Conservation (phyloP, 345 rosid genomes). For the Schrenkiella parvula region DNA sequence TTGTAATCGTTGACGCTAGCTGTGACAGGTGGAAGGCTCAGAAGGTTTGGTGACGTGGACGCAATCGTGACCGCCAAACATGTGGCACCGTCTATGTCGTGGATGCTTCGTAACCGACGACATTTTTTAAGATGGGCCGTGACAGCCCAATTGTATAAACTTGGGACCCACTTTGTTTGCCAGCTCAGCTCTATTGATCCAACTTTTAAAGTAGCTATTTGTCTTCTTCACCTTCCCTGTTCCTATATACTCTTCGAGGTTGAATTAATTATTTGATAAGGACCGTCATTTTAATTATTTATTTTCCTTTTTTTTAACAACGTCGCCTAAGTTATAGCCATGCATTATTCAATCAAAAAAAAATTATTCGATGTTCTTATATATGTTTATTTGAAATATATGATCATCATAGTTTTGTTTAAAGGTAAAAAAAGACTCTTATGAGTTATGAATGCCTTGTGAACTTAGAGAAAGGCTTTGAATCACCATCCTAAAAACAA, state of each 20-base stretch:
- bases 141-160: constrained; percentile 10
- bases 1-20: background rate
- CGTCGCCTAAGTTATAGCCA: background rate
- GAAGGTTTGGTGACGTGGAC: background rate
- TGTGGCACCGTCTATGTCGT: constrained; percentile 24
- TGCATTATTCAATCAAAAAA: background rate
- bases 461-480: no score
- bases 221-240: constrained; percentile 11
- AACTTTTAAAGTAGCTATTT: constrained; percentile 18
- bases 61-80: constrained; percentile 2
- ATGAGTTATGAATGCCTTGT: no score
- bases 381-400: no score
- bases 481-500: no score
- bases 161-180: constrained; percentile 9
- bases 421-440: no score
- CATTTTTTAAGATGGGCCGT: constrained; percentile 21
- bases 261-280: background rate
- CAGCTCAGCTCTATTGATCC: constrained; percentile 19
- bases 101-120: constrained; percentile 19
- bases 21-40: constrained; percentile 6
- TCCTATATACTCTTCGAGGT: constrained; percentile 9
- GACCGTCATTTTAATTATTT: background rate
- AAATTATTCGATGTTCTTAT: no score
- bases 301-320: background rate
- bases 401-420: no score